Conservation (phyloP, 495 filamentous ascomycete genomes). For the Daldinia loculata region DNA sequence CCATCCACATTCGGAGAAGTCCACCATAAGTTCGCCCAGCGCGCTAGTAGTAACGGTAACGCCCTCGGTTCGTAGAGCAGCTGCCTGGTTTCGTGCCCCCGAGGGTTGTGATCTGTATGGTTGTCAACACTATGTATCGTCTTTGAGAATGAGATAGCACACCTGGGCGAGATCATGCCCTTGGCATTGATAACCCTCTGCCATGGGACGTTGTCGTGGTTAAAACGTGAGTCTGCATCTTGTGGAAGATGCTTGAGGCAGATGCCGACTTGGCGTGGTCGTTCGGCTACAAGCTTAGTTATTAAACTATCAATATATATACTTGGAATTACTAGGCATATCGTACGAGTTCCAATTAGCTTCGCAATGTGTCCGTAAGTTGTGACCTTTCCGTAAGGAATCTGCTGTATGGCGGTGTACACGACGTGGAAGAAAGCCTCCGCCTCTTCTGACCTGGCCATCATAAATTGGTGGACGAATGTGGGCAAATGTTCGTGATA, state of each 20-base stretch:
- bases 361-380: constrained; percentile 89
- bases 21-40: constrained; percentile 76
- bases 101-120: constrained; percentile 67
- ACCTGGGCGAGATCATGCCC: constrained; percentile 87
- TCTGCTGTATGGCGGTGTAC: constrained; percentile 82
- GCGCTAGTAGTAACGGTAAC: constrained; percentile 69
- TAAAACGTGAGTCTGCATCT: constrained; percentile 60
- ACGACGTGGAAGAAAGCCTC: constrained; percentile 84
- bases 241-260: constrained; percentile 84
- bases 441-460: constrained; percentile 85
- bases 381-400: constrained; percentile 83
- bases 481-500: background rate
- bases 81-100: constrained; percentile 73
- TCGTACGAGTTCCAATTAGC: constrained; percentile 81
- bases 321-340: background rate
- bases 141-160: background rate
- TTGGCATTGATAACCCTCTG: constrained; percentile 90
- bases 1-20: constrained; percentile 76
- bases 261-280: constrained; percentile 84
- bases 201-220: constrained; percentile 87
- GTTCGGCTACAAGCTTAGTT: constrained; percentile 59
- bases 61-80: constrained; percentile 71
- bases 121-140: constrained; percentile 5
- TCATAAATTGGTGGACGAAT: constrained; percentile 37
- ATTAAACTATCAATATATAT: background rate